These are phyloP conservation scores for Cryptosporidium felis DNA, from an alignment of 169 alveolate genomes.

Conservation along the genomic window DNA sequence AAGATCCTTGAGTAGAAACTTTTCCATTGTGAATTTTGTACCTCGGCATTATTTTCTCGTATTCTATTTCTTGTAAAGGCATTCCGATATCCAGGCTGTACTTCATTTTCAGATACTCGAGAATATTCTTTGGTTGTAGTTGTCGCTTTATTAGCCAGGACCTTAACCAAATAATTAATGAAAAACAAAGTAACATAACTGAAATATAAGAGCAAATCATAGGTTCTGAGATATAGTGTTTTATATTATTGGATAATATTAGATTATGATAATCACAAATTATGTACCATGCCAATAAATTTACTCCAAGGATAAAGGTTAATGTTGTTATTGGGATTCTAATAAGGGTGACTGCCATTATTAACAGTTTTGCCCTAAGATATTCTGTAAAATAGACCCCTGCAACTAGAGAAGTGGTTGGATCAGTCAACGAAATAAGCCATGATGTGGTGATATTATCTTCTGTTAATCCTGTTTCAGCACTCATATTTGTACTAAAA, in stretches of 20 bases:
- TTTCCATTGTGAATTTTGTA: constrained; percentile 7
- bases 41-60: constrained; percentile 67
- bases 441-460: constrained; percentile 34
- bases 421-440: constrained; percentile 56
- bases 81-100: constrained; percentile 67
- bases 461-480: constrained; percentile 15
- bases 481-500: constrained; percentile 22
- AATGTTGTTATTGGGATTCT: constrained; percentile 64
- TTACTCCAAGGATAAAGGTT: not conserved
- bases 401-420: constrained; percentile 58
- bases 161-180: constrained; percentile 46
- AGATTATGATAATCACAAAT: constrained; percentile 33
- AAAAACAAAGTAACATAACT: constrained; percentile 21
- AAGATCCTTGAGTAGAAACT: not conserved
- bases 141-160: constrained; percentile 41
- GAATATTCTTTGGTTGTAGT: constrained; percentile 48
- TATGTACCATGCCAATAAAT: constrained; percentile 10
- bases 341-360: constrained; percentile 57
- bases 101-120: constrained; percentile 60
- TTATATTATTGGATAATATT: not conserved
- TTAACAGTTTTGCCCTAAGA: constrained; percentile 52
- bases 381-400: constrained; percentile 66
- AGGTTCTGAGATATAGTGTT: constrained; percentile 43
- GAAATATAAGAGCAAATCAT: constrained; percentile 60
- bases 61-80: constrained; percentile 68